Evolutionary conservation across 2,329 filamentous ascomycete species (phyloP), one percentile per base, ranked within the genome.

Genomic region (Botrytis cinerea): DNA sequence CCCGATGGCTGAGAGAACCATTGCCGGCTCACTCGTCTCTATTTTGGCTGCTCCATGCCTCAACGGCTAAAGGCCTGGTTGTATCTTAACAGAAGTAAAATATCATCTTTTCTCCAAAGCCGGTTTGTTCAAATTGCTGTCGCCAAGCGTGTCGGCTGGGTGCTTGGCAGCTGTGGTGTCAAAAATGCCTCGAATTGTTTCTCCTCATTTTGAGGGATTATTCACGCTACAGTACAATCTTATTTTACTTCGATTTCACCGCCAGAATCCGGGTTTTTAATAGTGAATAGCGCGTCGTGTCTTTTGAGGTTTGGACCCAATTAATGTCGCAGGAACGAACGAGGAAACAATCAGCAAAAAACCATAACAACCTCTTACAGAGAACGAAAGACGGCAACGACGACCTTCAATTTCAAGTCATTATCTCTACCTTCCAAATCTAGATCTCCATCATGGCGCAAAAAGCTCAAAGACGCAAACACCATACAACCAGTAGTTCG

Each of bases 131-230:
- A 57, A 57, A 16, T 22, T 46, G 61, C n/a, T 69, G 32, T 60
- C 28, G 71, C 71, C 71, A 73, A 73, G 71, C 40, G 28, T 10
- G 32, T 61, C 40, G 71, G 71, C 63, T 69, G 63, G 25, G 16
- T 28, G 43, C 63, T 73, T 73, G 71, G 71, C 71, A 73, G 63
- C 63, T 69, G 71, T 69, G 43, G 71, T 73, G 43, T 69, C 63
- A 9, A 59, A 51, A 54, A 43, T 66, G 54, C 40, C 18, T 59
- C 32, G 45, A 20, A 43, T 57, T 72, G 28, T n/a, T 45, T 45
- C 57, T 32, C 62, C 43, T 14, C 4, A 35, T 72, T 32, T 5
- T 46, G 54, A 35, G 28, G 51, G 28, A 70, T 60, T 40, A 70
- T 70, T 60, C 40, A 60, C 32, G 43, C 25, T 70, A 25, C 32